These are phyloP conservation scores for Wickerhamomyces sp. DNA, from an alignment of 1,139 yeast species.

Conservation along the genomic window DNA sequence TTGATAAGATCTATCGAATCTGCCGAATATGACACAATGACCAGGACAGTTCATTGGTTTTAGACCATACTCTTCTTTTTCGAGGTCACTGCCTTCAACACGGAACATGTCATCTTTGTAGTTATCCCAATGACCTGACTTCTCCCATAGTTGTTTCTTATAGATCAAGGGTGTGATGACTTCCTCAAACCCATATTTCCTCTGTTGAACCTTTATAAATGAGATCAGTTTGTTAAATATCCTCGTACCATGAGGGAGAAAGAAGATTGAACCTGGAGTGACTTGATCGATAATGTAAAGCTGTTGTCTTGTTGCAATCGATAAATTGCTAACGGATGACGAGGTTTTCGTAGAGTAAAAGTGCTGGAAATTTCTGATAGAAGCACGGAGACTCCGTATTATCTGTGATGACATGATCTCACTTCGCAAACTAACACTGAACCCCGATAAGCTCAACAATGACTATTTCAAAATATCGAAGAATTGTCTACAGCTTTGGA, in stretches of 20 bases:
- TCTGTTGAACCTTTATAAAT: conserved; percentile 76
- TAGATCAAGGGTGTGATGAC: conserved; percentile 91
- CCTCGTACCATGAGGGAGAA: conserved; percentile 87
- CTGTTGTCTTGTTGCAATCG: conserved; percentile 59
- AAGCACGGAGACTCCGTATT: not conserved
- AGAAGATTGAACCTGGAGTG: conserved; percentile 87
- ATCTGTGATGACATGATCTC: not conserved
- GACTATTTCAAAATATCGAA: too few relatives aligned
- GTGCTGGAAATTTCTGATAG: too few relatives aligned
- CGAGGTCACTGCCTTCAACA: conserved; percentile 44
- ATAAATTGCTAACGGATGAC: conserved; percentile 30
- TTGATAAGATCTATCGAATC: conserved; percentile 79
- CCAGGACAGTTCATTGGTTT: conserved; percentile 99
- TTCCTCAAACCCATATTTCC: conserved; percentile 81
- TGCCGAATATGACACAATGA: conserved; percentile 82
- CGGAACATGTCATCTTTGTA: conserved; percentile 92
- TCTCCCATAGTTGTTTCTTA: conserved; percentile 81
- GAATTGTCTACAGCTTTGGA: too few relatives aligned
- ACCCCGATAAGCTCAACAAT: too few relatives aligned
- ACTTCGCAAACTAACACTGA: too few relatives aligned
- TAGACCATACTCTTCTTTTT: conserved; percentile 63
- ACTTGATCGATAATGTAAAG: conserved; percentile 70
- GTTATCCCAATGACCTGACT: conserved; percentile 95
- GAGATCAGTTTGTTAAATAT: conserved; percentile 72
- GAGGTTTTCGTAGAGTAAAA: conserved; percentile 5